Percentiles rank a stretch among this genome's conserved stretches.
phyloP scores from a whole-genome alignment of 305 asterid genomes.

The Rubia occidens region DNA sequence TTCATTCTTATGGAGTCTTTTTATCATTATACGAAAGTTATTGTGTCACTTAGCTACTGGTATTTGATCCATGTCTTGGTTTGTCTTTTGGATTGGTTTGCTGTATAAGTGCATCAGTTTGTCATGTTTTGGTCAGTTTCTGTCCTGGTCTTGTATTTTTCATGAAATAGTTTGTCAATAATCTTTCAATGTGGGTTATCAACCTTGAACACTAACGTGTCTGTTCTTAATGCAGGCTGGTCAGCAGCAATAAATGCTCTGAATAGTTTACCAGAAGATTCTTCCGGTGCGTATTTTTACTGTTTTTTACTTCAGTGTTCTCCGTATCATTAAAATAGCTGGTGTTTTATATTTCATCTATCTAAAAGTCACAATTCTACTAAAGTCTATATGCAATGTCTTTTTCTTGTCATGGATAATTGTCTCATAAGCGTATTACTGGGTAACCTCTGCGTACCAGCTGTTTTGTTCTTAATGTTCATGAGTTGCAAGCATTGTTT shows the following conservation, averaged over 20 bases:
- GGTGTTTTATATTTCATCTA: background rate
- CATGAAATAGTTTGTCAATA: background rate
- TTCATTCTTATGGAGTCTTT: background rate
- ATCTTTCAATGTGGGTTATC: background rate
- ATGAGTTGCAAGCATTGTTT: constrained; percentile 6
- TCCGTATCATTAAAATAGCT: background rate
- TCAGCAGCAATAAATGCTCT: constrained; percentile 44
- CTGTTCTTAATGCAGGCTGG: constrained; percentile 42
- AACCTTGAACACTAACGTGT: constrained; percentile 10
- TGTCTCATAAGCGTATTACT: background rate
- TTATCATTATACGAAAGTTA: no score
- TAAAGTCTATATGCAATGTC: background rate
- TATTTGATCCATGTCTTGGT: background rate
- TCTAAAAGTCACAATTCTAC: background rate
- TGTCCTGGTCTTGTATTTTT: background rate
- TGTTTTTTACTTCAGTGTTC: constrained; percentile 1
- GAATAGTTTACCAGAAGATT: constrained; percentile 50
- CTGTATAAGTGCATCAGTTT: background rate
- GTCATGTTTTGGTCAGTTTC: background rate
- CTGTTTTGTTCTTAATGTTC: constrained; percentile 3
- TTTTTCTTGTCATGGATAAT: background rate
- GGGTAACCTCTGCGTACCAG: background rate
- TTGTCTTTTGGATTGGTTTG: background rate
- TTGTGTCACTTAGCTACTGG: background rate
- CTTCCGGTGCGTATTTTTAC: constrained; percentile 39